Conservation (phyloP, 208 protist genomes). For the Trypanosoma cruzi region DNA sequence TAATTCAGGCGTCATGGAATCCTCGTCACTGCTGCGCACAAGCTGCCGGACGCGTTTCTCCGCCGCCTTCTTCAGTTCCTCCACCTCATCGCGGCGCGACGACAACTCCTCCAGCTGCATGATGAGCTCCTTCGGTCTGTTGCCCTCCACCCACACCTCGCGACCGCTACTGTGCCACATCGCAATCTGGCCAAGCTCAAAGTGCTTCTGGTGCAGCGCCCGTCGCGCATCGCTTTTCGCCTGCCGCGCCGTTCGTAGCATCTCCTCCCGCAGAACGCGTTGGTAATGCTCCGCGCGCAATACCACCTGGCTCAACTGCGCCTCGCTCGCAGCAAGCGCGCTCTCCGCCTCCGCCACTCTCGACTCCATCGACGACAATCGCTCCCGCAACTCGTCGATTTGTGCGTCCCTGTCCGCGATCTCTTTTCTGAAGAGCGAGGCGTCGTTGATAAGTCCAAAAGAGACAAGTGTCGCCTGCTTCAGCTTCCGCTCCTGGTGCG, state of each 20-base stretch:
- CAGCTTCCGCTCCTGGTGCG: slow-evolving; percentile 33
- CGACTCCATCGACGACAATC: slow-evolving; percentile 23
- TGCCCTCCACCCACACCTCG: slow-evolving; percentile 80
- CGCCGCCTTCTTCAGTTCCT: slow-evolving; percentile 55
- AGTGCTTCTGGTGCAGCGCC: slow-evolving; percentile 62
- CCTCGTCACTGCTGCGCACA: slow-evolving; percentile 54
- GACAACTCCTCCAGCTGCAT: slow-evolving; percentile 43
- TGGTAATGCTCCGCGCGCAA: slow-evolving; percentile 45
- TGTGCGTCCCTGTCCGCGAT: slow-evolving; percentile 49
- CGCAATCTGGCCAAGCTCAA: slow-evolving; percentile 77
- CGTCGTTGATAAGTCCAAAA: slow-evolving; percentile 58
- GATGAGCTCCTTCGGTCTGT: slow-evolving; percentile 49
- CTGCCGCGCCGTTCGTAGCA: slow-evolving; percentile 47
- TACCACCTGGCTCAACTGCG: slow-evolving; percentile 28
- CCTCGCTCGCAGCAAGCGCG: slow-evolving; percentile 31
- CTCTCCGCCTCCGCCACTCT: slow-evolving; percentile 37
- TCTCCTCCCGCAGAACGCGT: slow-evolving; percentile 49
- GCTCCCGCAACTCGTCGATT: slow-evolving; percentile 53
- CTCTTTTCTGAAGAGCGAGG: slow-evolving; percentile 52
- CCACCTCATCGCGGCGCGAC: slow-evolving; percentile 46
- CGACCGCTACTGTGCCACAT: slow-evolving; percentile 49
- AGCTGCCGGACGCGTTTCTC: slow-evolving; percentile 58
- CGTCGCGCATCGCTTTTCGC: slow-evolving; percentile 52
- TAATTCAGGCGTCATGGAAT: slow-evolving; percentile 39
- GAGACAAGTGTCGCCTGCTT: slow-evolving; percentile 65